Evolutionary conservation across 306 rosid genomes (phyloP).

Genomic region (Malus fusca): DNA sequence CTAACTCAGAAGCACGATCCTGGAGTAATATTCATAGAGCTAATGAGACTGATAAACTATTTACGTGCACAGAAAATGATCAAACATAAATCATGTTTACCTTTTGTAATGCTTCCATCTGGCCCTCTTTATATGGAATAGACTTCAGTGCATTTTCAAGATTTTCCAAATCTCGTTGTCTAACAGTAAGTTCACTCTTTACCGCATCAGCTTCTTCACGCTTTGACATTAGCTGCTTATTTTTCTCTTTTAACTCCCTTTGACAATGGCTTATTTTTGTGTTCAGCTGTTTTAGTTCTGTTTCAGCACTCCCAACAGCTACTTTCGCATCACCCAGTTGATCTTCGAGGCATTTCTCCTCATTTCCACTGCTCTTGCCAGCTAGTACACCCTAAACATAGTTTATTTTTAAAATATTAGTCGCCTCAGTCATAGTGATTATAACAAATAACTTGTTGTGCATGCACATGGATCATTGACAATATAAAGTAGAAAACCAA

Average conservation of each 20-base stretch:
- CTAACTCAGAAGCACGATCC: conserved; percentile 73
- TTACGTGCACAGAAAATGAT: conserved; percentile 15
- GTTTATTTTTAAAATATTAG: not conserved
- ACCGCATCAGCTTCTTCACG: conserved; percentile 79
- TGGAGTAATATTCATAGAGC: conserved; percentile 21
- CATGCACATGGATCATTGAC: conserved; percentile 4
- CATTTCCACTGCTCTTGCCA: conserved; percentile 86
- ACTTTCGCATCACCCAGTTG: conserved; percentile 85
- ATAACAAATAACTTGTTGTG: conserved; percentile 5
- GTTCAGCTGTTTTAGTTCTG: conserved; percentile 74
- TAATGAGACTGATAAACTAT: conserved; percentile 2
- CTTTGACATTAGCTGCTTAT: conserved; percentile 60
- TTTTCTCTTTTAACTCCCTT: conserved; percentile 77
- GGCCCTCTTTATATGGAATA: conserved; percentile 70
- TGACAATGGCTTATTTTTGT: conserved; percentile 77
- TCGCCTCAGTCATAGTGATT: not conserved
- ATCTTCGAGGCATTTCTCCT: conserved; percentile 90
- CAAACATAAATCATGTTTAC: conserved; percentile 30
- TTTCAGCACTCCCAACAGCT: conserved; percentile 87
- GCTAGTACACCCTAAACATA: conserved; percentile 68
- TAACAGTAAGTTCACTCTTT: conserved; percentile 58
- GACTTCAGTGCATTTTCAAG: conserved; percentile 53
- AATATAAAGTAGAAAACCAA: not conserved
- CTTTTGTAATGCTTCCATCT: conserved; percentile 83
- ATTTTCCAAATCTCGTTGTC: conserved; percentile 56